phyloP scores from a whole-genome alignment of 1,284 basidiomycete genomes.

The Ustilago shanxiensis region DNA sequence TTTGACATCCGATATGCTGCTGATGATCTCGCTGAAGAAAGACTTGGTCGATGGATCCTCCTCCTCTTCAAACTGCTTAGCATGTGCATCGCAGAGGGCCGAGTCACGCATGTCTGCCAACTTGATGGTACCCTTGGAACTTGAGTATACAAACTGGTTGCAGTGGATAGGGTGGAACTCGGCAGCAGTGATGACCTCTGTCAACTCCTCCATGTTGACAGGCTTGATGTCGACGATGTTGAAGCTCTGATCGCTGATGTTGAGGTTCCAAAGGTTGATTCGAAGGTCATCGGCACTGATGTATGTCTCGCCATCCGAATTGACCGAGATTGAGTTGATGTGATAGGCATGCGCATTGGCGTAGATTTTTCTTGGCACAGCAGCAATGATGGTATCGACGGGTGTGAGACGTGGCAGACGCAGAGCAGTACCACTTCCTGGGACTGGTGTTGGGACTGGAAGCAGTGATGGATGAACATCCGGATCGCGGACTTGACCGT shows the following conservation, averaged over 20 bases:
- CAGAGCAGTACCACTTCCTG: constrained; percentile 57
- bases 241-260: constrained; percentile 98
- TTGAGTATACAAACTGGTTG: constrained; percentile 99
- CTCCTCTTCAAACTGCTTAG: constrained; percentile 85
- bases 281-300: constrained; percentile 97
- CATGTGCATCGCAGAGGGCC: constrained; percentile 94
- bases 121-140: constrained; percentile 99
- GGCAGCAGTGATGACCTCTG: constrained; percentile 98
- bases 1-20: constrained; percentile 99
- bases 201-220: constrained; percentile 99
- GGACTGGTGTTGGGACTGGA: constrained; percentile 50
- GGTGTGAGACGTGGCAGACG: constrained; percentile 77
- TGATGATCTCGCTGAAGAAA: constrained; percentile 99
- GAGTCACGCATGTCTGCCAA: constrained; percentile 99
- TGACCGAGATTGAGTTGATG: constrained; percentile 99
- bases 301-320: constrained; percentile 99
- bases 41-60: constrained; percentile 97
- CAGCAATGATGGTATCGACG: constrained; percentile 98
- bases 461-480: constrained; percentile 57
- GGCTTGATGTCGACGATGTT: constrained; percentile 99
- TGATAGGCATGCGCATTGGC: constrained; percentile 99
- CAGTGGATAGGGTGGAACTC: constrained; percentile 98
- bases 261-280: constrained; percentile 98
- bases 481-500: constrained; percentile 47
- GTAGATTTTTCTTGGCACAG: constrained; percentile 98